These are phyloP conservation scores for Mycena amicta DNA, from an alignment of 768 basidiomycete species.

Conservation along the genomic window DNA sequence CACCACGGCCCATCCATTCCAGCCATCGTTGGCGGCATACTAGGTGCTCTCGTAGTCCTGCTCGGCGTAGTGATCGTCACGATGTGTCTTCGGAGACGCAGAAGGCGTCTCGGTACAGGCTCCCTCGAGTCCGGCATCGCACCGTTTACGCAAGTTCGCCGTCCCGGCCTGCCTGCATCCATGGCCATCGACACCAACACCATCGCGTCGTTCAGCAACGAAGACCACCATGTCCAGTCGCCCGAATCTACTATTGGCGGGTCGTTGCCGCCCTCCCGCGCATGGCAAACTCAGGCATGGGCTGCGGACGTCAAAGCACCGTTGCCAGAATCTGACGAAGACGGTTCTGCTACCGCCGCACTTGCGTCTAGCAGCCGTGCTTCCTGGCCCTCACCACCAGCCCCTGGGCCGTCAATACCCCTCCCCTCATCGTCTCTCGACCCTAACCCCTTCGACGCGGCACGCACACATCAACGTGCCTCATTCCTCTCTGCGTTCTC, in stretches of 20 bases:
- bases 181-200: neutral
- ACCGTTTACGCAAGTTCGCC: too few relatives aligned
- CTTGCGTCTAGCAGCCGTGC: neutral
- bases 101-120: neutral
- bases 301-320: neutral
- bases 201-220: neutral
- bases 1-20: conserved; percentile 2
- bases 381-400: neutral
- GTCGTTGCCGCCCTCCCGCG: neutral
- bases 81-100: conserved; percentile 6
- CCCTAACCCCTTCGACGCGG: neutral
- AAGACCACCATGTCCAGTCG: neutral
- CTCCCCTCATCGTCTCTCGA: neutral
- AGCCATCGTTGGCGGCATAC: conserved; percentile 16
- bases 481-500: neutral
- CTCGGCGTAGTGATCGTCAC: conserved; percentile 5
- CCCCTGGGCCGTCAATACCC: neutral
- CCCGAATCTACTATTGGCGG: neutral
- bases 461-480: neutral
- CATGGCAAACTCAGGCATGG: neutral
- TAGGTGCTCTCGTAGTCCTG: conserved; percentile 3
- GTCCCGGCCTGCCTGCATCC: too few relatives aligned
- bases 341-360: neutral
- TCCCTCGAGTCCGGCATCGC: neutral
- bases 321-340: neutral